A percentile compares a stretch with the other conserved stretches of the same genome.
These are phyloP conservation scores for Purshia tridentata DNA, from an alignment of 306 rosid genomes.

Conservation along the genomic window DNA sequence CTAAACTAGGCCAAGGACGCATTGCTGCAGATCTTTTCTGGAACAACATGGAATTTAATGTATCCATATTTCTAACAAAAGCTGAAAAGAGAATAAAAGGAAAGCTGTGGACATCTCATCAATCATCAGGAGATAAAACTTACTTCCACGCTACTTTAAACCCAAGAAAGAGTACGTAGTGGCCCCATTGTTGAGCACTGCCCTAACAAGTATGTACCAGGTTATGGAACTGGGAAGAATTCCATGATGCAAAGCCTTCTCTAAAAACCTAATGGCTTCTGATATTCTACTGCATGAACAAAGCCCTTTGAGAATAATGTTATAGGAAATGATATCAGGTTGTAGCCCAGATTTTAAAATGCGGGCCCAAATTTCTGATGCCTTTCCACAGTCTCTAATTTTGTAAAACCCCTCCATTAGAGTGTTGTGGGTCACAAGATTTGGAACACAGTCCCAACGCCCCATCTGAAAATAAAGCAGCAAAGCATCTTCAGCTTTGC, in stretches of 20 bases:
- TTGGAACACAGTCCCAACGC: constrained; percentile 46
- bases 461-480: constrained; percentile 61
- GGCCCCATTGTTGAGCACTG: constrained; percentile 43
- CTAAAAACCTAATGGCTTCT: constrained; percentile 57
- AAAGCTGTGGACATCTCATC: neutral
- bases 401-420: constrained; percentile 85
- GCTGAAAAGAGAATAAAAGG: neutral
- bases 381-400: constrained; percentile 59
- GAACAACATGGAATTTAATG: neutral
- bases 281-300: constrained; percentile 66
- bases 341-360: constrained; percentile 49
- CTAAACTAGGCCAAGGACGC: neutral
- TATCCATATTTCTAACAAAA: neutral
- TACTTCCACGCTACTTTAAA: constrained; percentile 10
- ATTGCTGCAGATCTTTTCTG: neutral
- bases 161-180: constrained; percentile 29
- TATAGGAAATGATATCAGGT: constrained; percentile 86
- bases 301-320: constrained; percentile 77
- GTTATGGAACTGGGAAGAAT: constrained; percentile 72
- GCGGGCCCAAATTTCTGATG: constrained; percentile 59
- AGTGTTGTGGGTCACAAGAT: constrained; percentile 84
- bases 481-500: constrained; percentile 61
- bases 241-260: constrained; percentile 69
- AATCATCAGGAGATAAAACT: constrained; percentile 7
- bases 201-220: constrained; percentile 89